These are phyloP conservation scores for Phlebopus sp. DNA, from an alignment of 1,284 basidiomycete species.

Conservation along the genomic window DNA sequence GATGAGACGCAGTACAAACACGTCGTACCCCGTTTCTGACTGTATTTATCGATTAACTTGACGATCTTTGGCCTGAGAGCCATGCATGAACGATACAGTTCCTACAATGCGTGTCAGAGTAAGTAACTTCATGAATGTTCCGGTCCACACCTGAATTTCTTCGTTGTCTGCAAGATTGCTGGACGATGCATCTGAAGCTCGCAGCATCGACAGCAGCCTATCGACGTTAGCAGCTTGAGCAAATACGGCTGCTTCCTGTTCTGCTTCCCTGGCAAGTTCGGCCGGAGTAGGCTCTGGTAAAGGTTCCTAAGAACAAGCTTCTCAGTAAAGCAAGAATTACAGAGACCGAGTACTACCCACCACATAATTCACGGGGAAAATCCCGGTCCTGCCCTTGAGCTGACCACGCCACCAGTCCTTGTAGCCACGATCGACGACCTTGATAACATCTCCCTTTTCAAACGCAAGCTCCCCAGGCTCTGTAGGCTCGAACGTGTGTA, in stretches of 20 bases:
- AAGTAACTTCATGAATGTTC: neutral
- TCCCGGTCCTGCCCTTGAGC: constrained; percentile 88
- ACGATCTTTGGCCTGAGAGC: constrained; percentile 91
- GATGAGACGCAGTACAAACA: constrained; percentile 2
- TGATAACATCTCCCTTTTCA: constrained; percentile 92
- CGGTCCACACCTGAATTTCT: constrained; percentile 75
- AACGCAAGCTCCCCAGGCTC: constrained; percentile 93
- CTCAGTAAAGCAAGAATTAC: constrained; percentile 1
- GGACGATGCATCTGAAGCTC: constrained; percentile 70
- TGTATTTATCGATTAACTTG: constrained; percentile 96
- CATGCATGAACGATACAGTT: constrained; percentile 90
- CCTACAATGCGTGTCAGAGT: constrained; percentile 42
- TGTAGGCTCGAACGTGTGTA: constrained; percentile 88
- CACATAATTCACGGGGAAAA: constrained; percentile 98
- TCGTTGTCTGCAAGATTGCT: constrained; percentile 93
- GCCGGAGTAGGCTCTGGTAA: constrained; percentile 82
- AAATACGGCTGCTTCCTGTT: constrained; percentile 88
- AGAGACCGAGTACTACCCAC: constrained; percentile 42
- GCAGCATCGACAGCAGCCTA: constrained; percentile 78
- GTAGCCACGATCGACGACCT: constrained; percentile 93
- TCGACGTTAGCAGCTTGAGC: constrained; percentile 86
- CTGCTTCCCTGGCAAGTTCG: constrained; percentile 82
- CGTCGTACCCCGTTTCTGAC: constrained; percentile 78
- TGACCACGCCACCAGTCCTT: constrained; percentile 99
- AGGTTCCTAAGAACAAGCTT: constrained; percentile 58